Evolutionary conservation across 23 red algal genomes (phyloP).

Genomic region (Gracilariopsis chorda): DNA sequence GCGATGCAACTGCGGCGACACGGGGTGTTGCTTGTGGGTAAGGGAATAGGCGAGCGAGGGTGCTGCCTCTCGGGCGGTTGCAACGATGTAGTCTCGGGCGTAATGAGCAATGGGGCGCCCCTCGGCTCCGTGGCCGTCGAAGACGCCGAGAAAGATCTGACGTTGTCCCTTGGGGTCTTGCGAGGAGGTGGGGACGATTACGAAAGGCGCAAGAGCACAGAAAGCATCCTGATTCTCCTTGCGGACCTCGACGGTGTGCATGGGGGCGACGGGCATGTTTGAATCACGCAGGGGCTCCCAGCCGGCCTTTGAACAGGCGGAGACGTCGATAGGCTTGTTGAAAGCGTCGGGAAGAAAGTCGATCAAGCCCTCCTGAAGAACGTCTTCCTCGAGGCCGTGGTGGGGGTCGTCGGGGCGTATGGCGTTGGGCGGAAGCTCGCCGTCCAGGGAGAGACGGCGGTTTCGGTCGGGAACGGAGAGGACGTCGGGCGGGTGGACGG

Average conservation of each 20-base stretch:
- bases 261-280: conserved; percentile 17
- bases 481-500: conserved; percentile 2
- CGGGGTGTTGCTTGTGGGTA: background rate
- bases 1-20: conserved; percentile 2
- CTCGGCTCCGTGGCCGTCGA: conserved; percentile 74
- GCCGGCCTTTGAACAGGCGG: conserved; percentile 60
- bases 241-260: conserved; percentile 62
- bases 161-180: background rate
- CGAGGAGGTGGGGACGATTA: background rate
- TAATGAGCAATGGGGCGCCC: conserved; percentile 62
- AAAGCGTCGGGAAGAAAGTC: conserved; percentile 33
- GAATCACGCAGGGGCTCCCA: conserved; percentile 70
- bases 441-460: conserved; percentile 64
- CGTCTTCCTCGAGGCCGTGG: conserved; percentile 5
- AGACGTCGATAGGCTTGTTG: conserved; percentile 41
- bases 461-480: conserved; percentile 2
- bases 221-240: conserved; percentile 88
- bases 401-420: conserved; percentile 34
- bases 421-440: conserved; percentile 42
- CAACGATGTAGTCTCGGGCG: conserved; percentile 55
- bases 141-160: conserved; percentile 69
- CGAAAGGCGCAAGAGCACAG: conserved; percentile 54
- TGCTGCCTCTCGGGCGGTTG: conserved; percentile 26
- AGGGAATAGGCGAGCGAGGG: background rate
- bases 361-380: conserved; percentile 26